phyloP scores from a whole-genome alignment of 2,329 filamentous ascomycete genomes.

The Herpotrichia juniperi region DNA sequence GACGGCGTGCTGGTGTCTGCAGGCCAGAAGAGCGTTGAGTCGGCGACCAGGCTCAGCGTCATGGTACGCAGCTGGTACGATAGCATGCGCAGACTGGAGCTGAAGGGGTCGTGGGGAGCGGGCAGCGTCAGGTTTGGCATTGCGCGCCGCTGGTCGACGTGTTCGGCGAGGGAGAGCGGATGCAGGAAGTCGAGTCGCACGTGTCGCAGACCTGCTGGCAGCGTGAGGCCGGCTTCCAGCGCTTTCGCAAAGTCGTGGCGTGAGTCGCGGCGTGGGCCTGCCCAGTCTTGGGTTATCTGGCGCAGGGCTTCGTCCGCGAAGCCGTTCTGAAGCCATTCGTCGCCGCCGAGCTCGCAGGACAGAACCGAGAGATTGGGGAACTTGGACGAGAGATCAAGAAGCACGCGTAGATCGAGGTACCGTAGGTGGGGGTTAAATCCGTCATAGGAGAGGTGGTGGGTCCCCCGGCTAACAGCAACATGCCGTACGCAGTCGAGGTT shows the following conservation, averaged over 20 bases:
- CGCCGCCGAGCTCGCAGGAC: conserved; percentile 2
- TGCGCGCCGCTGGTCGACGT: conserved; percentile 1
- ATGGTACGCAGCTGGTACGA: conserved; percentile 17
- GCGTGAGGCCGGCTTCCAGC: conserved; percentile 5
- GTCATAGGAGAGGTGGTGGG: not conserved
- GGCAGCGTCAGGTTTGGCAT: conserved; percentile 18
- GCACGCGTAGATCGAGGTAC: conserved; percentile 18
- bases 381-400: conserved; percentile 11
- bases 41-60: conserved; percentile 10
- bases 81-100: conserved; percentile 19
- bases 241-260: conserved; percentile 28
- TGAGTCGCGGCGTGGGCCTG: conserved; percentile 25
- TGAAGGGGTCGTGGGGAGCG: conserved; percentile 18
- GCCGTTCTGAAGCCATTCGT: conserved; percentile 2
- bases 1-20: conserved; percentile 6
- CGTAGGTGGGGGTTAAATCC: not conserved
- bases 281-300: conserved; percentile 11
- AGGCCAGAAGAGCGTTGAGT: conserved; percentile 23
- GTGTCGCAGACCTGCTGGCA: conserved; percentile 15
- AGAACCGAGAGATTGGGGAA: conserved; percentile 7
- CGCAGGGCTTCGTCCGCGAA: not conserved
- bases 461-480: not conserved
- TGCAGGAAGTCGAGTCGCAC: conserved; percentile 13
- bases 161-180: conserved; percentile 1
- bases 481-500: not conserved